phyloP scores from a whole-genome alignment of 345 rosid genomes.

The Angophora floribunda region DNA sequence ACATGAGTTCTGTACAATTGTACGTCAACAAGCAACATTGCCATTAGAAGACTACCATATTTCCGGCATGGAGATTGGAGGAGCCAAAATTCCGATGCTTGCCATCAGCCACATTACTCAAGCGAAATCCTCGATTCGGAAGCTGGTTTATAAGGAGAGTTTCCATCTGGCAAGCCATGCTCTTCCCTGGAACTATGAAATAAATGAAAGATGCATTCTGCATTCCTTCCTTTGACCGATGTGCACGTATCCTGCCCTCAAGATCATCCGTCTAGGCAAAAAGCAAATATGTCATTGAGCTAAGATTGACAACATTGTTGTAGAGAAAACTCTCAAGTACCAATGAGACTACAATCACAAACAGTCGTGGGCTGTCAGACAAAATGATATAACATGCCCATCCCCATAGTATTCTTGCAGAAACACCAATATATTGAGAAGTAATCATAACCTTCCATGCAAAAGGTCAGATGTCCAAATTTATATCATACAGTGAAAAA shows the following conservation, averaged over 20 bases:
- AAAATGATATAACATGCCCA: neutral
- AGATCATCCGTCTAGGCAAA: slow-evolving; percentile 76
- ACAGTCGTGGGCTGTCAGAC: neutral
- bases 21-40: neutral
- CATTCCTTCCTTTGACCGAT: slow-evolving; percentile 64
- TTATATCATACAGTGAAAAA: neutral
- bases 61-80: slow-evolving; percentile 15
- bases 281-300: neutral
- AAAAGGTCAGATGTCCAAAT: neutral
- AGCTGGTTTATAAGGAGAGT: slow-evolving; percentile 92
- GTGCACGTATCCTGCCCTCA: slow-evolving; percentile 64
- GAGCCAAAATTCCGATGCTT: slow-evolving; percentile 87
- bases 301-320: neutral
- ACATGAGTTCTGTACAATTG: neutral
- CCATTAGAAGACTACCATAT: slow-evolving; percentile 12
- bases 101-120: slow-evolving; percentile 79
- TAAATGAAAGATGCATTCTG: slow-evolving; percentile 65
- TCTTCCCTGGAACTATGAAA: slow-evolving; percentile 79
- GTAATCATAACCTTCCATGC: neutral
- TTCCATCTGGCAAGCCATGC: slow-evolving; percentile 87
- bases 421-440: neutral
- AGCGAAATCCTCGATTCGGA: slow-evolving; percentile 42
- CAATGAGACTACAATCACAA: neutral
- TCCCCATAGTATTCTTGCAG: neutral
- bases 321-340: neutral